A percentile compares a stretch with the other conserved stretches of the same genome.
Conservation (phyloP, 768 basidiomycete genomes). For the Termitomyces sp. region DNA sequence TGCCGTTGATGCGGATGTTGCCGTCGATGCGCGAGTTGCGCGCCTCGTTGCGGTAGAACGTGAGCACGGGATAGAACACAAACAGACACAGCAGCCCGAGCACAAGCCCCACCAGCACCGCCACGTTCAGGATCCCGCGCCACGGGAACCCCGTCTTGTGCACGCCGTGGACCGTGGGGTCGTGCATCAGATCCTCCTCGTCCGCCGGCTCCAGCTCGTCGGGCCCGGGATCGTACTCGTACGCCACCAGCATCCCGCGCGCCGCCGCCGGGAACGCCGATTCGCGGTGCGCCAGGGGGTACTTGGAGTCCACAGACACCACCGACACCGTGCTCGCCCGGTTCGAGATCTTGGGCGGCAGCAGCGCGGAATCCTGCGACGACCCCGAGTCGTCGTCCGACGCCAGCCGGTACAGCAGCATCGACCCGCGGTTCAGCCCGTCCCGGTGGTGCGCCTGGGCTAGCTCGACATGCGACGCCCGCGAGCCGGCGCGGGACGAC, state of each 20-base stretch:
- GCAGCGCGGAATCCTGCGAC: slow-evolving; percentile 2
- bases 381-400: slow-evolving; percentile 13
- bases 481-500: slow-evolving; percentile 6
- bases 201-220: slow-evolving; percentile 55
- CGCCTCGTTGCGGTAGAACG: slow-evolving; percentile 36
- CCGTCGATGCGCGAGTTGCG: slow-evolving; percentile 46
- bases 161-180: slow-evolving; percentile 35
- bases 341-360: neutral
- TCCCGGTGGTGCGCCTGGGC: neutral
- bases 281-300: slow-evolving; percentile 9
- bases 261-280: slow-evolving; percentile 17
- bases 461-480: slow-evolving; percentile 9
- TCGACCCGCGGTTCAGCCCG: slow-evolving; percentile 13
- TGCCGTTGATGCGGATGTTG: slow-evolving; percentile 62
- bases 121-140: slow-evolving; percentile 58
- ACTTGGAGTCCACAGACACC: slow-evolving; percentile 16
- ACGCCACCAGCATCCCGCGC: slow-evolving; percentile 48
- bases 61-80: slow-evolving; percentile 71
- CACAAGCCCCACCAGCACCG: slow-evolving; percentile 60
- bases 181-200: slow-evolving; percentile 76
- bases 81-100: slow-evolving; percentile 65
- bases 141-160: slow-evolving; percentile 32
- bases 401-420: slow-evolving; percentile 22
- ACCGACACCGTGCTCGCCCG: slow-evolving; percentile 3
- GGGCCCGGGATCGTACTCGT: slow-evolving; percentile 61